Evolutionary conservation across 306 rosid genomes (phyloP), one percentile per base, ranked within the genome.

Genomic region (Cucurbita ficifolia): DNA sequence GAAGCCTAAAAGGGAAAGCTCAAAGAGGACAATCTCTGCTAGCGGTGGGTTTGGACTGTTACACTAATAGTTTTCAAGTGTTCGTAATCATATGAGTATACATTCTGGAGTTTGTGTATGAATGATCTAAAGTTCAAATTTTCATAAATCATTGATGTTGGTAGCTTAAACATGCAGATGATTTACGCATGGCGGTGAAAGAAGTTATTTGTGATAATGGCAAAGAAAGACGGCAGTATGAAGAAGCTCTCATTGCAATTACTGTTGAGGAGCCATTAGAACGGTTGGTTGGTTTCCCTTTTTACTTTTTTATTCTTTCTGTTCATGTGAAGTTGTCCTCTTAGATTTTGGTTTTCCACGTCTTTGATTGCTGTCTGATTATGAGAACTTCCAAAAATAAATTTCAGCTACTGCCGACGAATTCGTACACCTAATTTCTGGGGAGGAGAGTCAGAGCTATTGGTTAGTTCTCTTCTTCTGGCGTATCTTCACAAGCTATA

Each of bases 371-470:
- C 55, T n/a, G 4, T 29, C n/a, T 11, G 48, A 42, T 58, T 12
- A 58, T 58, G 70, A 40, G 21, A 43, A n/a, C 33, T 59, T 36
- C 54, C 68, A 61, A 64, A 39, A 63, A 55, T 75, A 21, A 65
- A 76, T 80, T 79, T 57, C 79, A 94, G 96, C 72, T 94, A 90
- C 84, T 94, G 99, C 86, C 90, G 87, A 75, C 87, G 97, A 75
- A 87, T 94, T 80, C 82, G 8, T 43, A 80, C 82, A 63, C 88
- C 95, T 50, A 91, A 94, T 82, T 94, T 94, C 86, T 94, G 97
- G 99, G 97, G 97, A 78, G 97, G 99, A 79, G 99, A 94, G 78
- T 90, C 97, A 1, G 99, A 89, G 84, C 84, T 91, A 48, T 80
- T 94, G 97, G 99, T 94, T 36, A 84, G 87, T 87, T 60, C 48